Base-by-base conservation (phyloP, 345 rosid genomes). In the Eucalyptus guilfoylei region DNA sequence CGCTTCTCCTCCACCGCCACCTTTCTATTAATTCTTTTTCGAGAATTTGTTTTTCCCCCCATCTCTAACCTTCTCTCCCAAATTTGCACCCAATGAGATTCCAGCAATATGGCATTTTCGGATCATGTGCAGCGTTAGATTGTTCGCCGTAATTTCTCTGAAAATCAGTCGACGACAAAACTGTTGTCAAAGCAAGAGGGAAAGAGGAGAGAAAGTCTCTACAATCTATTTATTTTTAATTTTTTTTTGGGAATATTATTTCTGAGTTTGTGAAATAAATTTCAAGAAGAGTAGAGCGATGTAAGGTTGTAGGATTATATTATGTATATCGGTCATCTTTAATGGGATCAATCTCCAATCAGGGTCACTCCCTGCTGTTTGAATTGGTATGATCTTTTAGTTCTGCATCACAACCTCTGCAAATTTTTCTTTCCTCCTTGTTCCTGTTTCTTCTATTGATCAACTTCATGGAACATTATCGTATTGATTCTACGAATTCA, bases 1-100 rank as follows among this genome's bases (percentile, higher is more conserved):
- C 54, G 97, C 97, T 52, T 97, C 99, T 48, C 98, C 99, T 72
- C 99, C 99, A 26, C 99, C 98, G 42, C 99, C 99, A 83, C 97
- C 97, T 88, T 95, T 93, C 93, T 97, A 97, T 93, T 97, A 86
- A 32, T 86, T 94, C 96, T 96, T 96, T 94, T 94, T 94, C 92
- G 93, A 92, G 93, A 92, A 92, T 83, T 88, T 86, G 83, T 11
- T 21, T 76, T 69, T 72, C 88, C 88, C 6, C 8, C 88, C 90
- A 88, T 92, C 93, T 92, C 92, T 87, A 93, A 88, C 91, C 91
- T 52, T 15, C 48, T 58, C 52, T 91, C 67, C 67, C 86, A 80
- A 85, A 76, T 76, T 87, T 47, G 49, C 37, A 49, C 50, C 54
- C 30, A 21, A 16, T 88, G 81, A 37, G 52, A 49, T 48, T 48